These are phyloP conservation scores for Mucor indicus DNA, from an alignment of 371 early-diverging fungal species.

Conservation along the genomic window DNA sequence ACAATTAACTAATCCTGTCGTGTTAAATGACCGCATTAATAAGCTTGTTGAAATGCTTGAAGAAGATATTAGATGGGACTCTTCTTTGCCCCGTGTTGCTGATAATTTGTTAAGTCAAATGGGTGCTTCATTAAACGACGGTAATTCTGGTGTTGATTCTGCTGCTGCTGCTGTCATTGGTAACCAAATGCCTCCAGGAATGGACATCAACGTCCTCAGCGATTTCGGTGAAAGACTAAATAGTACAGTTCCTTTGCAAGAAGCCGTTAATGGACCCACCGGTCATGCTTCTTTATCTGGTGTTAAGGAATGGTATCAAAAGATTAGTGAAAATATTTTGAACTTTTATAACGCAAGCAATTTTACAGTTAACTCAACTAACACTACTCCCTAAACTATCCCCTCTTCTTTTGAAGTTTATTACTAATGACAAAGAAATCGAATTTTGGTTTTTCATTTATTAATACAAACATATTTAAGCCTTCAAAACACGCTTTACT, in stretches of 20 bases:
- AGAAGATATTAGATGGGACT: constrained; percentile 42
- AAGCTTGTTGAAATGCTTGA: constrained; percentile 19
- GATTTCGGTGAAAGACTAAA: neutral
- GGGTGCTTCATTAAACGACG: neutral
- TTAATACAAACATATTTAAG: constrained; percentile 1
- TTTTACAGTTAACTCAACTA: neutral
- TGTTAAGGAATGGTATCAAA: constrained; percentile 17
- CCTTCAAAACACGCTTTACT: constrained; percentile 33
- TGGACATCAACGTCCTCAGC: neutral
- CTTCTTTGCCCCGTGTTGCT: constrained; percentile 15
- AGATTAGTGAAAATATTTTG: constrained; percentile 2
- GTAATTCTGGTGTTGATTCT: neutral
- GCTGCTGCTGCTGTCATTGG: neutral
- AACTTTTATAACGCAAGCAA: constrained; percentile 6
- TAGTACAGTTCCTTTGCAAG: neutral
- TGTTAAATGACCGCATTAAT: constrained; percentile 20
- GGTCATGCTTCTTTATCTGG: constrained; percentile 9
- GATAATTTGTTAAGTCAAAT: neutral
- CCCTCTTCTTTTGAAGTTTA: neutral
- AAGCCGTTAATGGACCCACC: constrained; percentile 17
- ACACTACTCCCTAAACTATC: neutral
- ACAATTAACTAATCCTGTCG: constrained; percentile 18
- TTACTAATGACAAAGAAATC: too few species aligned
- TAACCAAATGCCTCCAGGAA: neutral
- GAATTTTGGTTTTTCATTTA: neutral